phyloP scores from a whole-genome alignment of 2,329 filamentous ascomycete species.

The Shiraia bambusicola region DNA sequence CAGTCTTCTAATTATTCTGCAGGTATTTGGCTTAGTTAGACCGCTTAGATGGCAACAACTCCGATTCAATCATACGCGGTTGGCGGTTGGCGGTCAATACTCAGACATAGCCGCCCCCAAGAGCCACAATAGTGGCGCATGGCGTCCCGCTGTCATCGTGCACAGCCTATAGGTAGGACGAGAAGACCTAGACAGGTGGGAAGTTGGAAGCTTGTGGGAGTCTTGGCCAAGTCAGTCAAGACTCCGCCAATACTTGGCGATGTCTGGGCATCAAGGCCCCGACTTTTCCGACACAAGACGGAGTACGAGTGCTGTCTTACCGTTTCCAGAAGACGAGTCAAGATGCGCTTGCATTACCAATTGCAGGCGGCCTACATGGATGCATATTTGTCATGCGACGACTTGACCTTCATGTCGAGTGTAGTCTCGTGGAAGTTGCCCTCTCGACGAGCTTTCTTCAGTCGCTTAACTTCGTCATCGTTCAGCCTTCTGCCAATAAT shows the following conservation, averaged over 20 bases:
- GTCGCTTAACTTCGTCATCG: constrained; percentile 79
- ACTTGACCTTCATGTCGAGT: constrained; percentile 84
- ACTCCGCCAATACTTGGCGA: constrained; percentile 11
- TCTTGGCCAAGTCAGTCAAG: constrained; percentile 6
- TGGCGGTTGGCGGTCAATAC: too few species aligned
- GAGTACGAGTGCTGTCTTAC: background rate
- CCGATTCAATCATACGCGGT: too few species aligned
- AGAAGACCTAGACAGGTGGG: too few species aligned
- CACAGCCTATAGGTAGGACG: too few species aligned
- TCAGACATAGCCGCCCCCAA: too few species aligned
- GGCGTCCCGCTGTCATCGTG: too few species aligned
- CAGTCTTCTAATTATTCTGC: too few species aligned
- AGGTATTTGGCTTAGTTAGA: too few species aligned
- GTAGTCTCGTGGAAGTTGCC: constrained; percentile 88
- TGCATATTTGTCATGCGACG: constrained; percentile 61
- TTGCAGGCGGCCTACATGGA: constrained; percentile 16
- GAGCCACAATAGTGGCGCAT: too few species aligned
- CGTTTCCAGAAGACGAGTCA: background rate
- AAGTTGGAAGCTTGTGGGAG: constrained; percentile 4
- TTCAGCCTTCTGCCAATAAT: constrained; percentile 73
- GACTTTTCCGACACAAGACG: too few species aligned
- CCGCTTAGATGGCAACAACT: too few species aligned
- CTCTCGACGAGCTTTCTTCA: constrained; percentile 81
- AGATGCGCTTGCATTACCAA: background rate
- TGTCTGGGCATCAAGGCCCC: constrained; percentile 5